Percentiles rank a stretch among this genome's conserved stretches.
These are phyloP conservation scores for Sarocladium kiliense DNA, from an alignment of 2,329 filamentous ascomycete species.

Conservation along the genomic window DNA sequence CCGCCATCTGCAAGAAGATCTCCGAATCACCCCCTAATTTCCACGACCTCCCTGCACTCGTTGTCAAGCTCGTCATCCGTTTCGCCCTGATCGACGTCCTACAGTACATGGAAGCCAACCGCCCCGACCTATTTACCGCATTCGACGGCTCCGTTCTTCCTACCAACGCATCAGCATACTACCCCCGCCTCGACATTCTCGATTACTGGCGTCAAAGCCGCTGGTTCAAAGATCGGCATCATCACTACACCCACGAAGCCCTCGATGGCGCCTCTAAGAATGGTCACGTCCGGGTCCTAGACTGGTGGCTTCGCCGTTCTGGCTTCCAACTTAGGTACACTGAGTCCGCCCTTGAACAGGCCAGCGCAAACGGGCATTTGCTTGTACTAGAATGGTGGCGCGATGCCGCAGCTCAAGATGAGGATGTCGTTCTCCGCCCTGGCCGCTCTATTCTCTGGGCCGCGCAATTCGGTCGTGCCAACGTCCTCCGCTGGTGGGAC, in stretches of 20 bases:
- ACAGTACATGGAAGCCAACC: slow-evolving; percentile 57
- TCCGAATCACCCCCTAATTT: slow-evolving; percentile 66
- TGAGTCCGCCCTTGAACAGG: slow-evolving; percentile 81
- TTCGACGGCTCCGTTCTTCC: slow-evolving; percentile 83
- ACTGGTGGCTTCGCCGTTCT: slow-evolving; percentile 83
- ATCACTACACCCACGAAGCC: slow-evolving; percentile 73
- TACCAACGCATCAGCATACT: slow-evolving; percentile 82
- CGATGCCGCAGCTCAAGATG: slow-evolving; percentile 56
- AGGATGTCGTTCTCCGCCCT: slow-evolving; percentile 62
- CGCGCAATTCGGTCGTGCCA: slow-evolving; percentile 73
- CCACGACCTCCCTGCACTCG: slow-evolving; percentile 67
- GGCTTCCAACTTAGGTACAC: slow-evolving; percentile 79
- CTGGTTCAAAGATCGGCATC: slow-evolving; percentile 70
- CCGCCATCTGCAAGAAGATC: slow-evolving; percentile 69
- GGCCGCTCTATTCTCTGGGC: slow-evolving; percentile 81
- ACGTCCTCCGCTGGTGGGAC: slow-evolving; percentile 84
- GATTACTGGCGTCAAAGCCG: slow-evolving; percentile 87
- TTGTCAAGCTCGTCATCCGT: slow-evolving; percentile 85
- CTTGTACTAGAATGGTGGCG: slow-evolving; percentile 92
- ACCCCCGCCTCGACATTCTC: slow-evolving; percentile 76
- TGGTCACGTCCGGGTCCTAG: slow-evolving; percentile 77
- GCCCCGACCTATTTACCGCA: slow-evolving; percentile 72
- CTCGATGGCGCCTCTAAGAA: slow-evolving; percentile 83
- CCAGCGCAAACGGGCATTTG: slow-evolving; percentile 79
- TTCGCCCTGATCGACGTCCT: slow-evolving; percentile 80